Conservation (phyloP, 208 protist genomes). For the Tritrichomonas foetus region DNA sequence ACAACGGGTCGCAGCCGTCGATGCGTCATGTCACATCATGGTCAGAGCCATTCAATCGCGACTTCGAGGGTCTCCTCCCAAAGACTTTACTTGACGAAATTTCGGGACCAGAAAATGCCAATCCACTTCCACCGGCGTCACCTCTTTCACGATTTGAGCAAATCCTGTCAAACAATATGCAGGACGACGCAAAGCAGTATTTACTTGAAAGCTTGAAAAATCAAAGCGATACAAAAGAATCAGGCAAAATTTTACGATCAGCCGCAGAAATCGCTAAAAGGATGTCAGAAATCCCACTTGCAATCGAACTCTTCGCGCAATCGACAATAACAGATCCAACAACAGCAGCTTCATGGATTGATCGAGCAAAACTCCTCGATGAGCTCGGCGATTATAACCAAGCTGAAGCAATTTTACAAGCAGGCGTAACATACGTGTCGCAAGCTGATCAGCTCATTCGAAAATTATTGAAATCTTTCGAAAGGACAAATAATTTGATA, state of each 20-base stretch:
- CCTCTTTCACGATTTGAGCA: background rate
- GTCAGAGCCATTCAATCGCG: no score
- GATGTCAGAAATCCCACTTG: background rate
- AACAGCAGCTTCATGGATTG: background rate
- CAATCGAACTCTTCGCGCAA: background rate
- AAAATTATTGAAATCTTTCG: background rate
- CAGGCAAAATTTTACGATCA: background rate
- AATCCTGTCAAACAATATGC: background rate
- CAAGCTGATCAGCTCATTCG: background rate
- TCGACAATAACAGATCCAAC: background rate
- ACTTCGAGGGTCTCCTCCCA: no score
- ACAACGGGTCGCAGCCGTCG: no score
- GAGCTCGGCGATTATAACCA: background rate
- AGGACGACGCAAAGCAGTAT: background rate
- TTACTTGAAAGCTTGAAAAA: background rate
- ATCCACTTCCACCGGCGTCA: no score
- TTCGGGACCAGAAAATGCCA: no score
- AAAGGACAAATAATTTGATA: background rate
- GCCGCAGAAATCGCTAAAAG: background rate
- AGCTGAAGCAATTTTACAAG: background rate
- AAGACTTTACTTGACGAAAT: no score
- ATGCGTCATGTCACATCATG: no score
- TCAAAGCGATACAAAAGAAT: no score
- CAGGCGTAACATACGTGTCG: background rate
- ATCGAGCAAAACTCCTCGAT: conserved; percentile 2